Percentiles rank a stretch among this genome's conserved stretches.
phyloP scores from a whole-genome alignment of 495 filamentous ascomycete species.

The Cercophora scortea region DNA sequence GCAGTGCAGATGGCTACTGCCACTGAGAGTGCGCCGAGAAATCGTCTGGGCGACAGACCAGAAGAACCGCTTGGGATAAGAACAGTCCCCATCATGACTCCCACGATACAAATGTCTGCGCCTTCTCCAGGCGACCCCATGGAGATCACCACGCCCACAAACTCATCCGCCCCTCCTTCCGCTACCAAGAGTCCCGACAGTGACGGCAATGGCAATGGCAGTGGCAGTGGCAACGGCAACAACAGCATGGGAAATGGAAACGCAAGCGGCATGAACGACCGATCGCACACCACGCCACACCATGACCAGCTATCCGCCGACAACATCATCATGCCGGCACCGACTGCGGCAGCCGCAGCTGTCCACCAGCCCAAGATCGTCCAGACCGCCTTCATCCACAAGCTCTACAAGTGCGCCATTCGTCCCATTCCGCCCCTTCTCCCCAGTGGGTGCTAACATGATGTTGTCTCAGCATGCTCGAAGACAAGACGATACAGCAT shows the following conservation, averaged over 20 bases:
- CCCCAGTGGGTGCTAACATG: slow-evolving; percentile 21
- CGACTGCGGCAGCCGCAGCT: slow-evolving; percentile 66
- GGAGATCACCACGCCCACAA: slow-evolving; percentile 42
- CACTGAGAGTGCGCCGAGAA: slow-evolving; percentile 40
- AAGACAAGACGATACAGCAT: slow-evolving; percentile 86
- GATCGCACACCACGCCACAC: slow-evolving; percentile 16
- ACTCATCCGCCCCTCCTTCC: slow-evolving; percentile 32
- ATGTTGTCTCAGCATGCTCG: slow-evolving; percentile 71
- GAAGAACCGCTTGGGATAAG: slow-evolving; percentile 36
- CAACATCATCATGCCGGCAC: slow-evolving; percentile 34
- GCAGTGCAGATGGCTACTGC: slow-evolving; percentile 42
- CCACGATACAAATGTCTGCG: slow-evolving; percentile 42
- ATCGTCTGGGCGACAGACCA: slow-evolving; percentile 26
- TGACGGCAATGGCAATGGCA: slow-evolving; percentile 27
- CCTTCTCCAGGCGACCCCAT: slow-evolving; percentile 44
- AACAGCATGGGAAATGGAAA: no score
- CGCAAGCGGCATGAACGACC: slow-evolving; percentile 11
- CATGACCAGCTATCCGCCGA: slow-evolving; percentile 22
- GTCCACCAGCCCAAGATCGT: slow-evolving; percentile 96
- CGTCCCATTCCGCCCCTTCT: not conserved
- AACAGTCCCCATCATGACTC: slow-evolving; percentile 41
- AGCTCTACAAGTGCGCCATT: slow-evolving; percentile 84
- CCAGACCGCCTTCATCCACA: slow-evolving; percentile 99
- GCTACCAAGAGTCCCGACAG: slow-evolving; percentile 39
- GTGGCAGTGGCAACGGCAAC: no score